These are phyloP conservation scores for Ananas comosus DNA, from an alignment of 176 grass and related monocot species.

Conservation along the genomic window DNA sequence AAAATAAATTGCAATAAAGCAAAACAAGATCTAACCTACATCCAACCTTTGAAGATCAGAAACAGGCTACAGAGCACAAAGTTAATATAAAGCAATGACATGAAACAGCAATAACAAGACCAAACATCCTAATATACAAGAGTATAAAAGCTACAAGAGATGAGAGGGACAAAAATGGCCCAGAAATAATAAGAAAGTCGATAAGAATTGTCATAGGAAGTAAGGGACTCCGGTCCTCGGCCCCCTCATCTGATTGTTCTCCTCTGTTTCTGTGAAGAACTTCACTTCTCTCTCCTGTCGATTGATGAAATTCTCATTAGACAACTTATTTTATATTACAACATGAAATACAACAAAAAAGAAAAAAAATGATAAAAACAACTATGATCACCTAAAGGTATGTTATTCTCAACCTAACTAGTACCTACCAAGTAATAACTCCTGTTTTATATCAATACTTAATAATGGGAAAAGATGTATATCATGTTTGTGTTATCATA, in stretches of 20 bases:
- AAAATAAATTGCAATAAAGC: too few relatives aligned
- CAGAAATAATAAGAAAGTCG: not conserved
- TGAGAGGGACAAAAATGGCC: not conserved
- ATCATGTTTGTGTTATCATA: constrained; percentile 16
- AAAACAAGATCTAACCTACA: too few relatives aligned
- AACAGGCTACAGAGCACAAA: too few relatives aligned
- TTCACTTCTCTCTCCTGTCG: constrained; percentile 84
- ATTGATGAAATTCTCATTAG: not conserved
- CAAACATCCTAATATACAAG: constrained; percentile 46
- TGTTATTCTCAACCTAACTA: not conserved
- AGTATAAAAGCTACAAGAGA: constrained; percentile 45
- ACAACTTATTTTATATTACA: not conserved
- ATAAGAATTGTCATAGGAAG: constrained; percentile 54
- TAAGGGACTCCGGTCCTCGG: constrained; percentile 85
- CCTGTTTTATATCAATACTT: too few relatives aligned
- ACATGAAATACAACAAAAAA: not conserved
- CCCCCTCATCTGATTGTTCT: constrained; percentile 99
- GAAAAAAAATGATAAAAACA: not conserved
- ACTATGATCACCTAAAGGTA: not conserved
- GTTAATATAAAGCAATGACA: not conserved
- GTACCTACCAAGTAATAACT: too few relatives aligned
- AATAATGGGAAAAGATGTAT: too few relatives aligned
- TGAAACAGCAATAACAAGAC: constrained; percentile 37
- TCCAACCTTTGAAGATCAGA: too few relatives aligned
- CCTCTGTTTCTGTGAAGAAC: constrained; percentile 97